Evolutionary conservation across 345 rosid genomes (phyloP).

Genomic region (Syzygium aqueum): DNA sequence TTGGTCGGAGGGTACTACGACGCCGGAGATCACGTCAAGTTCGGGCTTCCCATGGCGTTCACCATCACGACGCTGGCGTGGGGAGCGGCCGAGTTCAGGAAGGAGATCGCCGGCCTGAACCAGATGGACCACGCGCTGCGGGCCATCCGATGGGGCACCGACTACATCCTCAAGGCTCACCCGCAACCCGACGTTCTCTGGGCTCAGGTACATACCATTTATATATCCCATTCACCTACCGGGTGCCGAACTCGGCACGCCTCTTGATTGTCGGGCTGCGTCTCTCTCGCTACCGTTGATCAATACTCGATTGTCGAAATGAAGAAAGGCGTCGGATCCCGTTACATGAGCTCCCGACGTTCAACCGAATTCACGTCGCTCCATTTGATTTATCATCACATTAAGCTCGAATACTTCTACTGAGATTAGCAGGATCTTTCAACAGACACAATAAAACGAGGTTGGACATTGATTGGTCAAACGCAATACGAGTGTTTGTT

Average conservation of each 20-base stretch:
- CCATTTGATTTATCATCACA: neutral
- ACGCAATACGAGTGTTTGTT: neutral
- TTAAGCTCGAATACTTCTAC: neutral
- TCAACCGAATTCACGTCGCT: neutral
- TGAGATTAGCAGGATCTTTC: neutral
- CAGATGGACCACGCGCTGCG: conserved; percentile 51
- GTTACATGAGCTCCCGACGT: neutral
- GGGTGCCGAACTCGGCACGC: neutral
- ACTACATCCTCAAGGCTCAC: conserved; percentile 76
- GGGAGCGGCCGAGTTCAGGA: conserved; percentile 58
- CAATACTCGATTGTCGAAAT: neutral
- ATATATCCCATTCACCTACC: neutral
- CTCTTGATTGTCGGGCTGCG: neutral
- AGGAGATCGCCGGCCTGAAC: conserved; percentile 38
- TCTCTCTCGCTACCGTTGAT: neutral
- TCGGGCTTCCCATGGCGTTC: conserved; percentile 86
- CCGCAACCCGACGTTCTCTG: conserved; percentile 62
- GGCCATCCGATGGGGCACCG: conserved; percentile 79
- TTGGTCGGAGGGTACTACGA: conserved; percentile 90
- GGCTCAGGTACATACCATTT: conserved; percentile 42
- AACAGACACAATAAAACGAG: neutral
- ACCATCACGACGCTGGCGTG: conserved; percentile 64
- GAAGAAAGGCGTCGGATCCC: neutral
- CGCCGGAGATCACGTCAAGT: conserved; percentile 91
- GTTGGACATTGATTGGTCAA: neutral